Evolutionary conservation across 495 filamentous ascomycete species (phyloP).

Genomic region (Neohortaea acidophila): DNA sequence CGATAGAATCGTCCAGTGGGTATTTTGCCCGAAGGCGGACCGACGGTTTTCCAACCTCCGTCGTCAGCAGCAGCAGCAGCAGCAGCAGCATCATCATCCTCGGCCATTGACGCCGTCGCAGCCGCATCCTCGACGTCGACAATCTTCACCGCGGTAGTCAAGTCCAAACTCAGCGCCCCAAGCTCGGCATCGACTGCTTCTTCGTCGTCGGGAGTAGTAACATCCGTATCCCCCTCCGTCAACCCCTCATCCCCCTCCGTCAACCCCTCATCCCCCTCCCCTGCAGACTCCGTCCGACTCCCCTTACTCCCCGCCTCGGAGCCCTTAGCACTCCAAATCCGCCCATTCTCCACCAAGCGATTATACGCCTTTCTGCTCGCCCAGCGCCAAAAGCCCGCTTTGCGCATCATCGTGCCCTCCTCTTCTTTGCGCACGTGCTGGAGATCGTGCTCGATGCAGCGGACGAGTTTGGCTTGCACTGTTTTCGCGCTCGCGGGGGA

Average conservation of each 20-base stretch:
- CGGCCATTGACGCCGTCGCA: too few relatives aligned
- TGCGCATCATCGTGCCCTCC: slow-evolving; percentile 4
- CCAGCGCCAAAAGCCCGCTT: slow-evolving; percentile 16
- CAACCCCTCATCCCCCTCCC: not conserved
- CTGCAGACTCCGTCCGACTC: not conserved
- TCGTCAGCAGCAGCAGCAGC: too few relatives aligned
- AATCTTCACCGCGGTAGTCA: too few relatives aligned
- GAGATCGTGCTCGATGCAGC: slow-evolving; percentile 6
- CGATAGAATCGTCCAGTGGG: too few relatives aligned
- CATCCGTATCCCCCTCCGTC: not conserved
- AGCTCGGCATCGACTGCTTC: not conserved
- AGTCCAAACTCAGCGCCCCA: too few relatives aligned
- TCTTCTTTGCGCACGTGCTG: slow-evolving; percentile 6
- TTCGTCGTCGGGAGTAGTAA: not conserved
- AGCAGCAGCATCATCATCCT: too few relatives aligned
- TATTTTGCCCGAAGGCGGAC: too few relatives aligned
- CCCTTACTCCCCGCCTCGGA: not conserved
- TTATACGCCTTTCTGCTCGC: slow-evolving; percentile 12
- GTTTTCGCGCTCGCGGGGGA: not conserved
- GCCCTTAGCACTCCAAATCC: slow-evolving; percentile 6
- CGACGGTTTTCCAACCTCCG: too few relatives aligned
- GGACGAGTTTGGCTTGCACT: slow-evolving; percentile 2
- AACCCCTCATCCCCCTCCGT: not conserved
- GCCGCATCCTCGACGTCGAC: too few relatives aligned
- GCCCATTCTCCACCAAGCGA: slow-evolving; percentile 11